Base-by-base conservation (phyloP, 2,329 filamentous ascomycete genomes). In the Botrytis deweyae region DNA sequence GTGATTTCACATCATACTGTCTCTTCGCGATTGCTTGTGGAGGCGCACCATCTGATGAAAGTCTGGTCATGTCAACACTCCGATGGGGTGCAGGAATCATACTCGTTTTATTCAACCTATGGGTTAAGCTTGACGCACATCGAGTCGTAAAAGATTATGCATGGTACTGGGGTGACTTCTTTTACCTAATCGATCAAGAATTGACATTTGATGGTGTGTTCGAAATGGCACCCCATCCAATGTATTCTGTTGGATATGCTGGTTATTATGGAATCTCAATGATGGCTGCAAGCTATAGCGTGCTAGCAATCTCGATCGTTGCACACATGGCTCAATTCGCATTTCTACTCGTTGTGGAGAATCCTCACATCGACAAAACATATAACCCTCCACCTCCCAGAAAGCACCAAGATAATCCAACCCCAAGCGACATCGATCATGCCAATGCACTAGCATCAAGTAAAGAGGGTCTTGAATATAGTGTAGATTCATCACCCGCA, bases 131-230 rank as follows among this genome's bases (percentile, higher is more conserved):
- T 76, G 96, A 99, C 83, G 96, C 96, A 33, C 96, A 99, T 83
- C 89, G 96, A 75, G 96, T 99, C 68, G 96, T 99, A 81, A 98
- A 98, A 84, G 96, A 99, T 84, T 99, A 95, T 84, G 96, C 96
- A 42, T 99, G 96, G 96, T 99, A 98, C 84, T 99, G 96, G 96
- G 96, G 96, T 75, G 96, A 99, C 83, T 98, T 98, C 84, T 99
- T 98, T 87, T 99, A 94, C 84, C 91, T 99, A 80, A 93, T 99
- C 82, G 96, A 99, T 83, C 95, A 98, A 84, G 94, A 97, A 81
- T 87, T 99, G 82, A 98, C 95, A 68, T 99, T 99, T 83, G 96
- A 99, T 81, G 96, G 96, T 73, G 96, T 99, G 76, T 99, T 98
- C 82, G 96, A 99, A 84, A 97, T 99, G 91, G 96, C 96, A 33